Base-by-base conservation (phyloP, 306 rosid genomes). In the Hippophae tibetana region DNA sequence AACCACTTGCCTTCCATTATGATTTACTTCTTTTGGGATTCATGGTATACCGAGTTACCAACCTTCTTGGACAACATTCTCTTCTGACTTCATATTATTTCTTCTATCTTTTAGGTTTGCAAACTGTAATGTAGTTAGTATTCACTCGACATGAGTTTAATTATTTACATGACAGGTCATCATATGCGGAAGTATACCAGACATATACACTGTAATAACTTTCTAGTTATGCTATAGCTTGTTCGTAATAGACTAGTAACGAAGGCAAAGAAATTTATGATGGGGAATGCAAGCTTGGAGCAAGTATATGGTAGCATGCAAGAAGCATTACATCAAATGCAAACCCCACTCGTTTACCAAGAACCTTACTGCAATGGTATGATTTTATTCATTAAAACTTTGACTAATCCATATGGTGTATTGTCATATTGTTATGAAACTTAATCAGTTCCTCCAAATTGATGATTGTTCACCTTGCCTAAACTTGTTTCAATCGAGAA, bases 1-100 rank as follows among this genome's bases (percentile, higher is more conserved):
- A 86, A 64, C 90, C 95, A 18, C 69, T 88, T 77, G 79, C 90
- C 9, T 86, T 77, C 78, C 88, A 86, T 73, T 86, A 86, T 67
- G 95, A 86, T 71, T 72, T 86, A 64, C 84, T 86, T 72, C 88
- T 86, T 38, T 71, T 86, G 74, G 95, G 95, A 54, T 79, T 86
- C 76, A 84, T 86, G 95, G 90, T 86, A 73, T 23, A 62, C 18
- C 18, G 18, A 18, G 18, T 18, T 13, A 49, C 40, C 31, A 49
- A 63, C 71, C 60, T 54, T 67, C 40, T 56, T 60, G 5, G 6
- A 55, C 67, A 50, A 27, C 18, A 18, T 18, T 18, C 18, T 18
- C 18, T 18, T 18, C 18, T 18, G 18, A 18, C 18, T 18, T 18
- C 18, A 18, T 18, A 18, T 18, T 18, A 18, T 18, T 18, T 18